Conservation (phyloP, 495 filamentous ascomycete genomes). For the Bombardia bombarda region DNA sequence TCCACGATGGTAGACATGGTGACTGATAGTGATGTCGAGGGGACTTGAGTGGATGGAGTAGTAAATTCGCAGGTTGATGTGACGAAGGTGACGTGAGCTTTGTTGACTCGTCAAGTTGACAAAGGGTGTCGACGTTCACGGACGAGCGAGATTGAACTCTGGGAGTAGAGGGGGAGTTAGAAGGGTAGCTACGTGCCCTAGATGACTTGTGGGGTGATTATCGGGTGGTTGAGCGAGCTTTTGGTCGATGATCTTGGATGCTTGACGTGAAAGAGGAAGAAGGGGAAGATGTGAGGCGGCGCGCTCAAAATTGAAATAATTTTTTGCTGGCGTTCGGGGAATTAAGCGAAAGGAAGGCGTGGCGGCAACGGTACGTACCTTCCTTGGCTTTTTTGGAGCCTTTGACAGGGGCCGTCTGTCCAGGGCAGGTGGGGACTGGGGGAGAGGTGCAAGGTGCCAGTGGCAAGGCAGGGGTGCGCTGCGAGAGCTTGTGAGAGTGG, state of each 20-base stretch:
- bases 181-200: slow-evolving; percentile 93
- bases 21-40: slow-evolving; percentile 27
- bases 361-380: slow-evolving; percentile 23
- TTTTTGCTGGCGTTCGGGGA: slow-evolving; percentile 34
- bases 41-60: slow-evolving; percentile 31
- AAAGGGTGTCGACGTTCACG: slow-evolving; percentile 30
- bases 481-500: too few relatives aligned
- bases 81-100: slow-evolving; percentile 24
- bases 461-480: slow-evolving; percentile 1
- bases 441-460: too few relatives aligned
- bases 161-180: slow-evolving; percentile 50
- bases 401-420: background rate
- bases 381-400: slow-evolving; percentile 9
- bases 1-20: slow-evolving; percentile 57
- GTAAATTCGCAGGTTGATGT: slow-evolving; percentile 23
- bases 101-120: slow-evolving; percentile 26
- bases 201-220: slow-evolving; percentile 42
- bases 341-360: slow-evolving; percentile 29
- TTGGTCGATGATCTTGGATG: slow-evolving; percentile 37
- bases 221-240: slow-evolving; percentile 32
- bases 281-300: slow-evolving; percentile 29
- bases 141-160: slow-evolving; percentile 44
- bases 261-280: slow-evolving; percentile 36
- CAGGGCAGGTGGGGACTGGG: too few relatives aligned
- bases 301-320: slow-evolving; percentile 41